Evolutionary conservation across 768 basidiomycete genomes (phyloP), one percentile per base, ranked within the genome.

Genomic region (Trametes elegans): DNA sequence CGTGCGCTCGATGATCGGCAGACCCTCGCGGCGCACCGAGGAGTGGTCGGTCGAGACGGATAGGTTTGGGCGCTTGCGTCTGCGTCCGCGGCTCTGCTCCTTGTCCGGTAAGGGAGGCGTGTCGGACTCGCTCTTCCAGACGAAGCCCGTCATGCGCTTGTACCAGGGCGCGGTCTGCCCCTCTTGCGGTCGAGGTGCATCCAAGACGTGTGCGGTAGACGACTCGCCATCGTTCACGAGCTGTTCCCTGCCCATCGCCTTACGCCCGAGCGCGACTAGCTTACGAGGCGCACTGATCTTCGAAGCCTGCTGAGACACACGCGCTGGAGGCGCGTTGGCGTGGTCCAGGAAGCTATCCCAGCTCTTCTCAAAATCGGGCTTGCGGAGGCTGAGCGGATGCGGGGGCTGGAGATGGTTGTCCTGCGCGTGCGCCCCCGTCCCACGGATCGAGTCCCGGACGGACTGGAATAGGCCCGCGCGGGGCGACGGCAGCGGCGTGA

Each of bases 301-400:
- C 49, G 62, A 56, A 45, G 45, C 40, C 39, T 52, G 34, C 29
- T 39, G 32, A 54, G 35, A 26, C 8, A 44, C 47, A 24, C 50
- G 42, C 3, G 55, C 38, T n/a, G 59, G 14, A 64, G 66, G 36
- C 56, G 60, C 38, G 55, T 66, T 44, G 29, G 57, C 59, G 16
- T 69, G 65, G 36, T 68, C 71, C 53, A 79, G 71, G 67, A 80
- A 76, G 55, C 71, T 78, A 41, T 77, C 72, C 70, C 75, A 76
- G 50, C 77, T 78, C 58, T 70, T 73, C 63, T 73, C 71, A 7
- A 74, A 68, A 26, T 62, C 61, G 5, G 70, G 68, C 31, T 66
- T 57, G 42, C 72, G 57, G 19, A 43, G 53, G 7, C 58, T 41
- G 31, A 63, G 51, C 13, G 67, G 51, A 39, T 62, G 62, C 14